A percentile compares a stretch with the other conserved stretches of the same genome.
Conservation (phyloP, 2,329 filamentous ascomycete species). For the Microcyclospora tardicrescens region DNA sequence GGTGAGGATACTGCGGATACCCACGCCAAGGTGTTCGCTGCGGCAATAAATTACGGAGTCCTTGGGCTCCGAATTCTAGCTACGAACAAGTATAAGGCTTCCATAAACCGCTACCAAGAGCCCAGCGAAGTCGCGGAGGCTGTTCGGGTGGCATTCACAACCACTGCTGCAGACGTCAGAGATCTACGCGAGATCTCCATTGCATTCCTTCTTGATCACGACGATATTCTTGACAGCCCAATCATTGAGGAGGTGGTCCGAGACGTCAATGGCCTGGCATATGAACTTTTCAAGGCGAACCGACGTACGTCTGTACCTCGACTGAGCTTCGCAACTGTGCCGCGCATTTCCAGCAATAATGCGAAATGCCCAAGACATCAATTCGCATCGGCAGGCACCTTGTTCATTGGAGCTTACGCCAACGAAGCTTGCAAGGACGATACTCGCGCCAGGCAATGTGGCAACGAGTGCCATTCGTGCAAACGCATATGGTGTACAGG, state of each 20-base stretch:
- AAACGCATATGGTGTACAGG: too few species aligned
- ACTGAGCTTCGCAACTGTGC: not conserved
- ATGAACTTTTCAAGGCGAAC: not conserved
- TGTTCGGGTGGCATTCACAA: conserved; percentile 28
- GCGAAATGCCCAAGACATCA: too few species aligned
- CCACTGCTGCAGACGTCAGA: conserved; percentile 29
- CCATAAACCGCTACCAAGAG: conserved; percentile 21
- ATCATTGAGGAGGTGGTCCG: not conserved
- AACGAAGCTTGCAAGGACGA: too few species aligned
- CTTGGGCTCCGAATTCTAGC: conserved; percentile 27
- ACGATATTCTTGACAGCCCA: not conserved
- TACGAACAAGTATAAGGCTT: conserved; percentile 25
- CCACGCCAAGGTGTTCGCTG: conserved; percentile 32
- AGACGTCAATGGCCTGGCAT: not conserved
- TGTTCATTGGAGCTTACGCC: too few species aligned
- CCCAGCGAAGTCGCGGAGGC: conserved; percentile 26
- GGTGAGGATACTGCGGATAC: conserved; percentile 1
- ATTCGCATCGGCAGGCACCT: too few species aligned
- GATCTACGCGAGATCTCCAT: conserved; percentile 20
- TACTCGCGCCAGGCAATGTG: too few species aligned
- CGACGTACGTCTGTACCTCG: not conserved
- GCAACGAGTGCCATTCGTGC: too few species aligned
- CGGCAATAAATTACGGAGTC: conserved; percentile 32
- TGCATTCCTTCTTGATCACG: not conserved
- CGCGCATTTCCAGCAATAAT: too few species aligned